Evolutionary conservation across 2,329 filamentous ascomycete species (phyloP).

Genomic region (Xylariaceae sp.): DNA sequence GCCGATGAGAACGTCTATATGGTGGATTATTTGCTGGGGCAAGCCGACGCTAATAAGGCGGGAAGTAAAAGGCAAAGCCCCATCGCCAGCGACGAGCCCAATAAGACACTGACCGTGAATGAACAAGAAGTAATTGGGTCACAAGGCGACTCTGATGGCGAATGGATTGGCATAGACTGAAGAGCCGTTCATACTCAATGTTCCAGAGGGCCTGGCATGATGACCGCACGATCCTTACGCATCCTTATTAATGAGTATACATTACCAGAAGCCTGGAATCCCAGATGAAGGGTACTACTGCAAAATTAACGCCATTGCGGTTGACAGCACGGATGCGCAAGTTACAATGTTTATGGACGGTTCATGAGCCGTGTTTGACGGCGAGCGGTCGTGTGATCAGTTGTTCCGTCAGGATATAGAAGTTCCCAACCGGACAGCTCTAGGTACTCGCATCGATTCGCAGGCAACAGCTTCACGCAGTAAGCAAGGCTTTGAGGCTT

Average conservation of each 20-base stretch:
- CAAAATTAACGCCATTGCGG: neutral
- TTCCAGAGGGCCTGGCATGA: neutral
- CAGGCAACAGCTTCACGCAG: neutral
- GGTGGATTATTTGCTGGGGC: slow-evolving; percentile 72
- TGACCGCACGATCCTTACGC: neutral
- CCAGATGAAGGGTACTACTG: neutral
- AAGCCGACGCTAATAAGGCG: slow-evolving; percentile 36
- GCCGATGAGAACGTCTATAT: slow-evolving; percentile 87
- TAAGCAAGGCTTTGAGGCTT: neutral
- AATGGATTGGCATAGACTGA: slow-evolving; percentile 35
- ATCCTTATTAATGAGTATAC: neutral
- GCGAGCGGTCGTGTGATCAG: neutral
- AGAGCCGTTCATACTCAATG: neutral
- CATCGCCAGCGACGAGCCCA: slow-evolving; percentile 19
- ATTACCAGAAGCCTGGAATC: neutral
- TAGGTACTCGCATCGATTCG: neutral
- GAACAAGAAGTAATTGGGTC: slow-evolving; percentile 19
- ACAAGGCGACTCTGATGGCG: slow-evolving; percentile 28
- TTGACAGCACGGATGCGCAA: neutral
- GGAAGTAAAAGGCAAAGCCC: slow-evolving; percentile 7
- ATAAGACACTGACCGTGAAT: slow-evolving; percentile 25
- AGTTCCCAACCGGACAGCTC: neutral
- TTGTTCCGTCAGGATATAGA: neutral
- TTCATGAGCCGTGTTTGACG: neutral
- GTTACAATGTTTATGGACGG: neutral